A percentile compares a stretch with the other conserved stretches of the same genome.
Evolutionary conservation across 768 basidiomycete species (phyloP).

Genomic region (Kockovaella imperatae): DNA sequence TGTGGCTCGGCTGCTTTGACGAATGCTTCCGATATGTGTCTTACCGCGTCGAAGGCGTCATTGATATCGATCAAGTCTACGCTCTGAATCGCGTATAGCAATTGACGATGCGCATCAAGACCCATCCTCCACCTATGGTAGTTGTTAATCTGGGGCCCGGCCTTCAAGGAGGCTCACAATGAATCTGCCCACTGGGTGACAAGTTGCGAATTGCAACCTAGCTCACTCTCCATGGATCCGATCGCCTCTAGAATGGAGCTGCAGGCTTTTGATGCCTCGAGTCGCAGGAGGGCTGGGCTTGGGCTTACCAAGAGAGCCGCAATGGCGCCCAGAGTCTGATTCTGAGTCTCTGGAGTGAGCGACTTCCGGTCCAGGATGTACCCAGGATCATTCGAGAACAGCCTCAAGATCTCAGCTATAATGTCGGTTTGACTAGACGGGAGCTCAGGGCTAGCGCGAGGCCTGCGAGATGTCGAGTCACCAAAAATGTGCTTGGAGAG

Average conservation of each 20-base stretch:
- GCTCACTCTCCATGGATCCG: neutral
- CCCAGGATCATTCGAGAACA: constrained; percentile 16
- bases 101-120: constrained; percentile 21
- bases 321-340: constrained; percentile 9
- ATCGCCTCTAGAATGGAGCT: constrained; percentile 3
- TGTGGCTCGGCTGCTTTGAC: constrained; percentile 2
- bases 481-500: neutral
- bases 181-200: neutral
- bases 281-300: constrained; percentile 12
- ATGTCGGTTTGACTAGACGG: constrained; percentile 14
- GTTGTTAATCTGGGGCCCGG: neutral
- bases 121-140: constrained; percentile 23
- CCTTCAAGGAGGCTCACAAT: neutral
- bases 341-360: constrained; percentile 2
- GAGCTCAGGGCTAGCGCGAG: constrained; percentile 4
- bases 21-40: constrained; percentile 4
- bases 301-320: constrained; percentile 16
- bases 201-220: neutral
- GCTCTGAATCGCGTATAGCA: constrained; percentile 21
- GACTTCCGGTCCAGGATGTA: constrained; percentile 10
- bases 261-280: constrained; percentile 11
- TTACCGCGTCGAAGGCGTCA: constrained; percentile 8
- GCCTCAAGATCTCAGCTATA: constrained; percentile 14
- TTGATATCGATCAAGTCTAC: constrained; percentile 17
- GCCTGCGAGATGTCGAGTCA: neutral